Evolutionary conservation across 2,329 filamentous ascomycete species (phyloP).

Genomic region (Leptographium wingfieldii): DNA sequence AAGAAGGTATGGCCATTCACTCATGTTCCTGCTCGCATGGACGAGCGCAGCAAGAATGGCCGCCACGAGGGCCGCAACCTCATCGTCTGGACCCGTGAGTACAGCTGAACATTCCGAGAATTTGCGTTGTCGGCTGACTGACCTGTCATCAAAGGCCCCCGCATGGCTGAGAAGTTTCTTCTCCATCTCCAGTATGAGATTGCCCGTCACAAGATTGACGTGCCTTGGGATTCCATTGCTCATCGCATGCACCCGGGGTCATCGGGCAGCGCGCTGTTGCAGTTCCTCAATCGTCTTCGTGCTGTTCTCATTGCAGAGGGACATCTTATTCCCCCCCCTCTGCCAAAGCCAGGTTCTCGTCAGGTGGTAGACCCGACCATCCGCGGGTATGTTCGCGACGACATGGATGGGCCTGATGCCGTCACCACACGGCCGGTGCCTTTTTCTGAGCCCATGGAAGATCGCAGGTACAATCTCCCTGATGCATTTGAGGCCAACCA

Average conservation of each 20-base stretch:
- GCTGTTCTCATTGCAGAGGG: conserved; percentile 23
- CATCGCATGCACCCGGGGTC: conserved; percentile 29
- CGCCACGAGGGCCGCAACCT: conserved; percentile 23
- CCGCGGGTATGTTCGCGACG: conserved; percentile 21
- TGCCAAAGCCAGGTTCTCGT: conserved; percentile 15
- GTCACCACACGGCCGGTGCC: conserved; percentile 18
- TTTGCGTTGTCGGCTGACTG: background rate
- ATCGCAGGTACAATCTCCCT: conserved; percentile 20
- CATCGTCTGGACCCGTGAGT: conserved; percentile 32
- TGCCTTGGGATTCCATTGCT: conserved; percentile 28
- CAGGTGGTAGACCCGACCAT: conserved; percentile 15
- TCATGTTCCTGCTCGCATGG: conserved; percentile 9
- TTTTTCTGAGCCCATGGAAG: conserved; percentile 21
- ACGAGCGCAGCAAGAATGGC: conserved; percentile 16
- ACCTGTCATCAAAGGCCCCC: conserved; percentile 21
- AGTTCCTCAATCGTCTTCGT: conserved; percentile 25
- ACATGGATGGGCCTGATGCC: conserved; percentile 14
- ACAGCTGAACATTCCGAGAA: background rate
- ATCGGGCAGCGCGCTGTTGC: conserved; percentile 24
- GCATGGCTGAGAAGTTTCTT: conserved; percentile 33
- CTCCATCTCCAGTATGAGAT: conserved; percentile 29
- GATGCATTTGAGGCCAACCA: conserved; percentile 7
- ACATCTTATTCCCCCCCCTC: conserved; percentile 27
- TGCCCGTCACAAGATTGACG: conserved; percentile 16
- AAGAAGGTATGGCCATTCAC: conserved; percentile 6